A percentile compares a stretch with the other conserved stretches of the same genome.
These are phyloP conservation scores for Sporothrix variecibatus DNA, from an alignment of 2,329 filamentous ascomycete species.

Conservation along the genomic window DNA sequence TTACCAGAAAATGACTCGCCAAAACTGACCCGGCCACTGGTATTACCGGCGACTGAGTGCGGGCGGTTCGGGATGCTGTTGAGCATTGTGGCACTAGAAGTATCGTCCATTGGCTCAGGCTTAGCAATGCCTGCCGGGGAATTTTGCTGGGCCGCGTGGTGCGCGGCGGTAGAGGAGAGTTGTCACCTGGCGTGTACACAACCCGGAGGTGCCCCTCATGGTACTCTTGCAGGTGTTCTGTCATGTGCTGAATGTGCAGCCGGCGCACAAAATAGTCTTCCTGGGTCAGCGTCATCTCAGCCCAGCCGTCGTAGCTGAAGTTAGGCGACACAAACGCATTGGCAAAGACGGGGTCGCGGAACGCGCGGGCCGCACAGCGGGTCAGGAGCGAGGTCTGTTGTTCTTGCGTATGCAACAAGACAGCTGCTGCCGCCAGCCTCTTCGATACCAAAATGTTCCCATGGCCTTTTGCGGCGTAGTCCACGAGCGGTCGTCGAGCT, in stretches of 20 bases:
- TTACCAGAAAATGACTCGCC: neutral
- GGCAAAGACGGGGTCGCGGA: constrained; percentile 13
- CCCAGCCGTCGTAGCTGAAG: neutral
- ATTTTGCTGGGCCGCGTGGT: neutral
- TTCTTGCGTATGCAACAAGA: neutral
- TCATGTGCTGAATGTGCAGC: neutral
- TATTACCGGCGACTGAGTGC: neutral
- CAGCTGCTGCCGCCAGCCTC: neutral
- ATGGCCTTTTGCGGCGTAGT: neutral
- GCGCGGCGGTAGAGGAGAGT: neutral
- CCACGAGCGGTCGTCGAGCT: constrained; percentile 16
- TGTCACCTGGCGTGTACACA: neutral
- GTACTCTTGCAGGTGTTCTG: neutral
- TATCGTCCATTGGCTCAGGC: neutral
- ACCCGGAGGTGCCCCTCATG: neutral
- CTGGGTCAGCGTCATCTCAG: neutral
- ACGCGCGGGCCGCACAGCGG: neutral
- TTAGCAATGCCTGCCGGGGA: neutral
- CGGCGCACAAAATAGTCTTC: neutral
- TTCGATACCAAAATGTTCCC: neutral
- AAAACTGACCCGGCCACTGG: neutral
- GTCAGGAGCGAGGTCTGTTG: neutral
- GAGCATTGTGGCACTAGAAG: neutral
- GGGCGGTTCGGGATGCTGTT: neutral
- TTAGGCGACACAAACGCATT: neutral